Percentiles rank a stretch among this genome's conserved stretches.
Conservation (phyloP, 106 monocot species). For the Dendrobium officinale region DNA sequence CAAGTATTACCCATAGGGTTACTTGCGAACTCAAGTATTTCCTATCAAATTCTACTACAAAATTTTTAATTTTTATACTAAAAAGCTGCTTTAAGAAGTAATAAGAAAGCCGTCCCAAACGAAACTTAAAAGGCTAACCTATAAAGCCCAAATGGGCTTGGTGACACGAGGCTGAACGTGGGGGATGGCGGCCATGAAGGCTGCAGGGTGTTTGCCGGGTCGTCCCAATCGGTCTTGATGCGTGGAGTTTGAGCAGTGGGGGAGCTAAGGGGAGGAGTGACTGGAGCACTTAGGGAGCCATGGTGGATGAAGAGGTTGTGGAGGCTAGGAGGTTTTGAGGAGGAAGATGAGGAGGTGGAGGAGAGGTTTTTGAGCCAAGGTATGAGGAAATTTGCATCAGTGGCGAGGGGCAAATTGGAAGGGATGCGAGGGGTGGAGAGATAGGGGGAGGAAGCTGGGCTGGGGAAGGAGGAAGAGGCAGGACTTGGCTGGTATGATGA, state of each 20-base stretch:
- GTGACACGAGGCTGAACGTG: constrained; percentile 49
- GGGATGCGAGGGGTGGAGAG: constrained; percentile 10
- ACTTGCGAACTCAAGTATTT: too few relatives aligned
- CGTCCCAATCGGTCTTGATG: constrained; percentile 52
- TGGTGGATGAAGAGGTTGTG: constrained; percentile 45
- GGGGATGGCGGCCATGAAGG: constrained; percentile 50
- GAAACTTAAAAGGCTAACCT: neutral
- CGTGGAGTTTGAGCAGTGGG: constrained; percentile 47
- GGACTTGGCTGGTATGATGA: constrained; percentile 83
- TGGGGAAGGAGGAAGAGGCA: constrained; percentile 52
- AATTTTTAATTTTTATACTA: too few relatives aligned
- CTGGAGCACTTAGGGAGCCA: constrained; percentile 69
- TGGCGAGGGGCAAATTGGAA: neutral
- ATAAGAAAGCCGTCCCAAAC: too few relatives aligned
- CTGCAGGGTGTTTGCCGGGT: constrained; percentile 14
- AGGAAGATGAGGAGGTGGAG: constrained; percentile 43
- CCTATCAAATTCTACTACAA: too few relatives aligned
- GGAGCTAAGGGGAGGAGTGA: constrained; percentile 64
- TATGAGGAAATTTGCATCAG: constrained; percentile 48
- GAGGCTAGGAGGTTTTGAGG: constrained; percentile 21
- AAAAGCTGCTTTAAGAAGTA: too few relatives aligned
- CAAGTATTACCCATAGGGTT: too few relatives aligned
- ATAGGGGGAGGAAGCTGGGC: constrained; percentile 42
- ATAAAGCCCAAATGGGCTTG: constrained; percentile 31
- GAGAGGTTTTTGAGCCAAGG: constrained; percentile 91